phyloP scores from a whole-genome alignment of 768 basidiomycete genomes.

The Amylocystis lapponica region DNA sequence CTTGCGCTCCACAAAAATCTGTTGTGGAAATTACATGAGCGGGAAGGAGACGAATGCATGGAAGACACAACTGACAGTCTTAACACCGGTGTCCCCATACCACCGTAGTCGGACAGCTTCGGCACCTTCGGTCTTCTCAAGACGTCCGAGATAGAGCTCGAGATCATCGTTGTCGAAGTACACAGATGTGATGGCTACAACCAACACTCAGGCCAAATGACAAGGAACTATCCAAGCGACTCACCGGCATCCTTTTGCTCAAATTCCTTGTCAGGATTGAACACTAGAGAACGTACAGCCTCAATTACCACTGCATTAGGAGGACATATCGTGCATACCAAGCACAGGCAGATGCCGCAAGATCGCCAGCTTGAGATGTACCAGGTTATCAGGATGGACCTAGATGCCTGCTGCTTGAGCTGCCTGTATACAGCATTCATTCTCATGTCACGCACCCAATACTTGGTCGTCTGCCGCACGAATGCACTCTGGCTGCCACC shows the following conservation, averaged over 20 bases:
- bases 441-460: slow-evolving; percentile 71
- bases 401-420: too few species aligned
- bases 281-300: slow-evolving; percentile 50
- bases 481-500: slow-evolving; percentile 97
- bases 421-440: not conserved
- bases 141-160: slow-evolving; percentile 90
- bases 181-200: slow-evolving; percentile 86
- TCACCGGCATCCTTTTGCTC: slow-evolving; percentile 76
- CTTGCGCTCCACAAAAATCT: slow-evolving; percentile 88
- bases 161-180: slow-evolving; percentile 97
- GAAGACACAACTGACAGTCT: slow-evolving; percentile 49
- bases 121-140: slow-evolving; percentile 98
- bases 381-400: slow-evolving; percentile 91
- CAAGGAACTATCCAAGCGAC: slow-evolving; percentile 6
- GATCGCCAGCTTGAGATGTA: slow-evolving; percentile 90
- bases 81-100: slow-evolving; percentile 87
- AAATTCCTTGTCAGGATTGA: slow-evolving; percentile 91
- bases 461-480: slow-evolving; percentile 97
- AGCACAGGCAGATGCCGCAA: slow-evolving; percentile 89
- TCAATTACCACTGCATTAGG: not conserved
- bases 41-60: not conserved
- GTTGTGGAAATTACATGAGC: not conserved
- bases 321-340: slow-evolving; percentile 64
- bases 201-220: not conserved
- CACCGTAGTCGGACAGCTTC: slow-evolving; percentile 94